Evolutionary conservation across 1,139 yeast genomes (phyloP).

Genomic region (Diutina pseudorugosa): DNA sequence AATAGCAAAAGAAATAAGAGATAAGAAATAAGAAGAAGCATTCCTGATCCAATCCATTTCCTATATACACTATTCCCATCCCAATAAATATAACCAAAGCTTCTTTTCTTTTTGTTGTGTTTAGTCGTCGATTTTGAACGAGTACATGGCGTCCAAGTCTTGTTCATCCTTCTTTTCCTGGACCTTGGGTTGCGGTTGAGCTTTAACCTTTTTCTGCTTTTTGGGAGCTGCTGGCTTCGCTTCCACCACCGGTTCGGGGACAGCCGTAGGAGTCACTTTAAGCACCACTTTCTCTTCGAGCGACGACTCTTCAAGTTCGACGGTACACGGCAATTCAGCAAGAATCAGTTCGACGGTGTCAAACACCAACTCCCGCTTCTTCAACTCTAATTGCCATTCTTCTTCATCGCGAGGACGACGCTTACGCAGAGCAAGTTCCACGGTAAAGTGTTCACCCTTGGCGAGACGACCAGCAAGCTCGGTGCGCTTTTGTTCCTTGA

Average conservation of each 20-base stretch:
- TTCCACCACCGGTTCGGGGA: constrained; percentile 3
- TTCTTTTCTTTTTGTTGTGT: neutral
- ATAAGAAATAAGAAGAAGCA: neutral
- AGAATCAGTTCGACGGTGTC: constrained; percentile 17
- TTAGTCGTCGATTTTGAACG: constrained; percentile 29
- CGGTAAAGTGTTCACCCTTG: constrained; percentile 23
- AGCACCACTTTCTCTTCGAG: constrained; percentile 12
- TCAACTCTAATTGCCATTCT: constrained; percentile 17
- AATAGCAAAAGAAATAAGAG: no score
- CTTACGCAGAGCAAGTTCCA: constrained; percentile 6
- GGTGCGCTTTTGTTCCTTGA: constrained; percentile 23
- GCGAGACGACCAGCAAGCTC: constrained; percentile 22
- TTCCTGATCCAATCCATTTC: neutral
- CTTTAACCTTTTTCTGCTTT: neutral
- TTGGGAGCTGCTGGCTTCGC: constrained; percentile 8
- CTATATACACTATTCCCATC: neutral
- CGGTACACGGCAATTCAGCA: constrained; percentile 19
- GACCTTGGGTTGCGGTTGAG: constrained; percentile 3
- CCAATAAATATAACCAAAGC: neutral
- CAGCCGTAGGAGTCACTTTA: constrained; percentile 8
- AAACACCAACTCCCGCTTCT: constrained; percentile 19
- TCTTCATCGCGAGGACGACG: constrained; percentile 8
- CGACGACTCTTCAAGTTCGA: constrained; percentile 19
- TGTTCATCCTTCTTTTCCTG: constrained; percentile 13
- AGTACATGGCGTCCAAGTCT: constrained; percentile 30